Base-by-base conservation (phyloP, 495 filamentous ascomycete species). In the Darksidea phi region DNA sequence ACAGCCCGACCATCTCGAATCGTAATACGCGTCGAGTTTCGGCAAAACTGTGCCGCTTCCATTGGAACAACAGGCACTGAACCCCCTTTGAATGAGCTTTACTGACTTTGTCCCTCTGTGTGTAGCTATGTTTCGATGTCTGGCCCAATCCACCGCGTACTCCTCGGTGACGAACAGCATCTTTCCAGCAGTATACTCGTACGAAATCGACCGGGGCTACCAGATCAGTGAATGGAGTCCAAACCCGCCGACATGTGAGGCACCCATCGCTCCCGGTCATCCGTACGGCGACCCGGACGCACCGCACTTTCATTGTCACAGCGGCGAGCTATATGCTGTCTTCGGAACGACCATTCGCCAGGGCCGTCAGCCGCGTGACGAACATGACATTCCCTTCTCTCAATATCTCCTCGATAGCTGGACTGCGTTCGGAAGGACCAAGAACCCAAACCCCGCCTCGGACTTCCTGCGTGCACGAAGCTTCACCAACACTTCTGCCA, bases 171-270 rank as follows among this genome's bases (percentile, higher is more conserved):
- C 15, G 68, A 74, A 63, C 58, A 43, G 42, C 70, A 70, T 50
- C 54, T 80, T 67, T 61, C 58, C 53, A 23, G 61, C 11, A 13
- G 62, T 52, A 15, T 81, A 72, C 54, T 78, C 75, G 64, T 79
- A 72, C 63, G 79, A 82, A 62, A 80, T 83, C 64, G 76, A 82
- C 67, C 68, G 80, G 2, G 74, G 73, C 2, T 84, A 84, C 64
- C 81, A 83, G 66, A 75, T 74, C 12, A 61, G 62, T 3, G 73
- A 73, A 59, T 82, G 74, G 69, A 52, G 32, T 68, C 80, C 80
- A 2, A 71, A 74, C 18, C 36, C 50, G 12, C 63, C 63, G 1
- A 74, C 77, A 61, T 82, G 79, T 69, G 70, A 78, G 38, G 67
- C 79, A 26, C 78, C 78, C 0, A 57, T 57, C 10, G 74, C 76